Base-by-base conservation (phyloP, 345 rosid species). In the Mercurialis annua region DNA sequence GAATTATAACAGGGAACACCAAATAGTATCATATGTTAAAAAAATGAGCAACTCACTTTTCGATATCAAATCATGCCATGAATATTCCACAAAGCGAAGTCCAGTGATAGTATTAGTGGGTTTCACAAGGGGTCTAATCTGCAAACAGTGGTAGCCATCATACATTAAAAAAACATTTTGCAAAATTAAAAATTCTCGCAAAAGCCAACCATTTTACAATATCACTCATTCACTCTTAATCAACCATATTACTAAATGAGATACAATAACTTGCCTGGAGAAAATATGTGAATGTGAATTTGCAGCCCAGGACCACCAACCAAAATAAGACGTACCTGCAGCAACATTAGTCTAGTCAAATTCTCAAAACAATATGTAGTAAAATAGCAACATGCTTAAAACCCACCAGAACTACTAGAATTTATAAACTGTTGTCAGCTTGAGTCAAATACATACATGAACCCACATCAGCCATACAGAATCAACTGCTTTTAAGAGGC, bases 41-140 rank as follows among this genome's bases (percentile, higher is more conserved):
- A 26, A n/a, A 16, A 40, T 3, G 26, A 57, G 18, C 65, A 55
- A 82, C 96, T 72, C 75, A 94, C 99, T 62, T 78, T 87, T 87
- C 68, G 99, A 94, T 73, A 94, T 56, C 0, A 94, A 23, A 81
- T 94, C 99, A 85, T 94, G 99, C 99, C 99, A 94, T 30, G 99
- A 85, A 76, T 94, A 94, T 1, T 1, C 42, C 79, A 86, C 62
- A 57, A 65, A 0, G 62, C 57, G 86, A 67, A 91, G 81, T 11
- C 56, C 3, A 27, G 76, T 62, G 70, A 94, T 94, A 29, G 50
- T 72, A 29, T 62, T 63, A 27, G 99, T 94, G 31, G 99, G 99
- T 60, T 33, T 33, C 46, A 89, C 92, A 56, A 94, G 98, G 34
- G 99, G 98, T 74, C 70, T 81, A 79, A 94, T 94, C 99, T 94